phyloP scores from a whole-genome alignment of 768 basidiomycete species.

The Leccinum subgranulosum region DNA sequence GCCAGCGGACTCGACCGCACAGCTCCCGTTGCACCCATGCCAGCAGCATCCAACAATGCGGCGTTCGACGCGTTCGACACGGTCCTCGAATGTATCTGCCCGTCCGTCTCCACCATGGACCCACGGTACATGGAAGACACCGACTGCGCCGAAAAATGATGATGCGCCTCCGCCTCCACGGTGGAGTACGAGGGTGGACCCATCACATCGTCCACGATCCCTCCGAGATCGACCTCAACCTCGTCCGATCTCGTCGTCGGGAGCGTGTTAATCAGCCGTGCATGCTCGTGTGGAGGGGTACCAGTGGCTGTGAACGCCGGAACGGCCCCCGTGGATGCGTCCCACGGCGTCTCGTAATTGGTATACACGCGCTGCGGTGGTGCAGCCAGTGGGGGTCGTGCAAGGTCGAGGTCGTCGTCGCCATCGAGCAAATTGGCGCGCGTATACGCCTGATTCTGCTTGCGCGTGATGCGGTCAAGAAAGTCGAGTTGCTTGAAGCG shows the following conservation, averaged over 20 bases:
- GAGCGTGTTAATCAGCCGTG: constrained; percentile 22
- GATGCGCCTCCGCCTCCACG: not conserved
- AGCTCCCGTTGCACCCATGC: constrained; percentile 8
- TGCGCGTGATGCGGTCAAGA: constrained; percentile 25
- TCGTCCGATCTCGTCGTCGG: not conserved
- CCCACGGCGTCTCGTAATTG: constrained; percentile 25
- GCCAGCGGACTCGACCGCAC: constrained; percentile 23
- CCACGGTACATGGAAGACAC: constrained; percentile 22
- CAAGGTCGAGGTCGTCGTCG: constrained; percentile 18
- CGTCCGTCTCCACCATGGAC: constrained; percentile 6
- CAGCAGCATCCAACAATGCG: constrained; percentile 23
- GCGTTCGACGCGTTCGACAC: constrained; percentile 20
- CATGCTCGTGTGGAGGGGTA: constrained; percentile 36
- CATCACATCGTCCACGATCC: constrained; percentile 50
- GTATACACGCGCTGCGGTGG: constrained; percentile 6
- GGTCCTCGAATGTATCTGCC: constrained; percentile 16
- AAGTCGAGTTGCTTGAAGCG: constrained; percentile 34
- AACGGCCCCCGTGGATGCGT: not conserved
- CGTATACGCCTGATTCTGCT: constrained; percentile 16
- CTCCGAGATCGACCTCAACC: constrained; percentile 36
- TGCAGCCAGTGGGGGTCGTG: not conserved
- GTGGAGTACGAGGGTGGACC: constrained; percentile 28
- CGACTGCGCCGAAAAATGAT: constrained; percentile 24
- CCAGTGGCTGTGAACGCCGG: not conserved
- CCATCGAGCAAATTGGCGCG: constrained; percentile 25